Evolutionary conservation across 345 rosid genomes (phyloP).

Genomic region (Aquilaria malaccensis): DNA sequence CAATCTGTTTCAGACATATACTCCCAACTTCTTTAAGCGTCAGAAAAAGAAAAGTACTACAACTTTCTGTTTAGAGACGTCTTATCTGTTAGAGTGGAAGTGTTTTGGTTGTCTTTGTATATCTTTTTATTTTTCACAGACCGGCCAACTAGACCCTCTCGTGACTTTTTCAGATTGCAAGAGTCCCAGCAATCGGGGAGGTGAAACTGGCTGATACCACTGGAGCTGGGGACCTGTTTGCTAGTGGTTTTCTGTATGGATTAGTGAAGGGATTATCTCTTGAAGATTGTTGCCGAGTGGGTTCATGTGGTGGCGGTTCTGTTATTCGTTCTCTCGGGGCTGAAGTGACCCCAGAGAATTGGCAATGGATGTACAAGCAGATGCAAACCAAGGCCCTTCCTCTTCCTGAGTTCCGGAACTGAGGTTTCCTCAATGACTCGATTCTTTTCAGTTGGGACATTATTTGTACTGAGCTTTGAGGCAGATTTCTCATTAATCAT

Average conservation of each 20-base stretch:
- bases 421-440: neutral
- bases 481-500: neutral
- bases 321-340: slow-evolving; percentile 81
- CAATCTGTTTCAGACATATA: too few species aligned
- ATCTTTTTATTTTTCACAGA: too few species aligned
- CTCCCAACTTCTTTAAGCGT: too few species aligned
- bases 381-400: slow-evolving; percentile 58
- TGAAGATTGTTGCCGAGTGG: slow-evolving; percentile 70
- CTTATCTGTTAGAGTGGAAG: too few species aligned
- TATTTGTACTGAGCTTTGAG: neutral
- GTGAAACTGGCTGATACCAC: slow-evolving; percentile 65
- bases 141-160: neutral
- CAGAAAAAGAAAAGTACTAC: neutral
- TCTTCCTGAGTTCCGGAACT: slow-evolving; percentile 31
- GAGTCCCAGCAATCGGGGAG: slow-evolving; percentile 62
- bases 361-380: slow-evolving; percentile 82
- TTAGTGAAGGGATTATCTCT: slow-evolving; percentile 53
- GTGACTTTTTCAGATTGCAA: slow-evolving; percentile 41
- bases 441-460: too few species aligned
- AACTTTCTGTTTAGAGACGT: neutral
- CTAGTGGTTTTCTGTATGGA: slow-evolving; percentile 81
- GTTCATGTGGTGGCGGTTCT: slow-evolving; percentile 83
- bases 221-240: slow-evolving; percentile 85
- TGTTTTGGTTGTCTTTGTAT: too few species aligned
- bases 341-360: slow-evolving; percentile 72